Evolutionary conservation across 2,329 filamentous ascomycete species (phyloP), one percentile per base, ranked within the genome.

Genomic region (Trichoderma sp.): DNA sequence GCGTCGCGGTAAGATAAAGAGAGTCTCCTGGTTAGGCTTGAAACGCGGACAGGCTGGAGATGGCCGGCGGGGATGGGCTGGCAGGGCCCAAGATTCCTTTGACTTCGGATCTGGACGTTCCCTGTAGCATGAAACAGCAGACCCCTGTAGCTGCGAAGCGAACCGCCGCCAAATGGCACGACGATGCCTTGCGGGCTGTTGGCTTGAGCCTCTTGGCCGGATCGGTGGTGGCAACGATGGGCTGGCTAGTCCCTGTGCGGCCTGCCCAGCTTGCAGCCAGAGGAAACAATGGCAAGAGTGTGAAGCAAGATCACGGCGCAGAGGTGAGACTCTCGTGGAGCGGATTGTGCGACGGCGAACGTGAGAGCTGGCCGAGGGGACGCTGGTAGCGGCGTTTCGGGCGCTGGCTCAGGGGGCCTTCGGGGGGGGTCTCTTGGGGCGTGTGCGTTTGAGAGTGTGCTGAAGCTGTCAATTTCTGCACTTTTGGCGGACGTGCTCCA

Each of bases 281-380:
- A n/a, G n/a, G 40, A 43, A 57, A 31, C 29, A 33, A 57, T n/a
- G 40, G 4, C 27, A 43, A n/a, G 40, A 19, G 11, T 1, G 11
- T 35, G 33, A 13, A 35, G 33, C 13, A 35, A 52, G 47, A 27
- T 21, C 37, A 55, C 53, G 37, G 55, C 49, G 43, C 47, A 62
- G 37, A 55, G 21, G 47, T 43, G 35, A 57, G 53, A 53, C 64
- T 52, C 58, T 53, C 37, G 68, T 69, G 49, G 63, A 66, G 55
- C 65, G 57, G 37, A 65, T 70, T 40, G 49, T 71, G 72, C 68
- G 70, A 73, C 72, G 61, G 58, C 65, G 57, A 70, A 65, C 68
- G 71, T 71, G 60, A 68, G 71, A 72, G 71, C 49, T 53, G 68
- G 60, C 56, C 43, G 56, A 68, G 69, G 71, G 66, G 31, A 29